phyloP scores from a whole-genome alignment of 257 asterid species.

The Handroanthus guayacan region DNA sequence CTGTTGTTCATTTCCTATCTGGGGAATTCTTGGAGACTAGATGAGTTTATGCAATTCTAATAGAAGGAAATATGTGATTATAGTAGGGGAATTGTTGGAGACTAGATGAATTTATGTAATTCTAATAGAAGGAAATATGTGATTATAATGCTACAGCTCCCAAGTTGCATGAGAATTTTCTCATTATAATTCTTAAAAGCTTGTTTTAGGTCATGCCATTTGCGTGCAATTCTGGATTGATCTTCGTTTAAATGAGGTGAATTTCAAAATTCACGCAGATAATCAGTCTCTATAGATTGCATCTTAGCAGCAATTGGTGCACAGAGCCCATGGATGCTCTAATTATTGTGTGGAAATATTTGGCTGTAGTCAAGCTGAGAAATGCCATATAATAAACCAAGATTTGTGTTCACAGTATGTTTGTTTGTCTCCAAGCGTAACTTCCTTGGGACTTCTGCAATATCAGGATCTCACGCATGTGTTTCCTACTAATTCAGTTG shows the following conservation, averaged over 20 bases:
- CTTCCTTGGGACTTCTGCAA: neutral
- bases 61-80: conserved; percentile 27
- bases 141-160: neutral
- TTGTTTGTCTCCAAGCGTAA: neutral
- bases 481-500: conserved; percentile 5
- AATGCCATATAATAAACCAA: neutral
- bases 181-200: neutral
- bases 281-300: conserved; percentile 2
- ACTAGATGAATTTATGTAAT: neutral
- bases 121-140: conserved; percentile 25
- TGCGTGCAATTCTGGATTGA: neutral
- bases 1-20: conserved; percentile 10
- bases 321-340: neutral
- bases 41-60: neutral
- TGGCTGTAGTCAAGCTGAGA: neutral
- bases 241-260: neutral
- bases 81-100: neutral
- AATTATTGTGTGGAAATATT: neutral
- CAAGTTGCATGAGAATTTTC: neutral
- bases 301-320: conserved; percentile 3
- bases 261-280: neutral
- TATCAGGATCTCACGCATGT: neutral
- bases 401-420: neutral
- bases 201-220: neutral
- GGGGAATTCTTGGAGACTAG: neutral